Base-by-base conservation (phyloP, 495 filamentous ascomycete species). In the Penicillium longicatenatum region DNA sequence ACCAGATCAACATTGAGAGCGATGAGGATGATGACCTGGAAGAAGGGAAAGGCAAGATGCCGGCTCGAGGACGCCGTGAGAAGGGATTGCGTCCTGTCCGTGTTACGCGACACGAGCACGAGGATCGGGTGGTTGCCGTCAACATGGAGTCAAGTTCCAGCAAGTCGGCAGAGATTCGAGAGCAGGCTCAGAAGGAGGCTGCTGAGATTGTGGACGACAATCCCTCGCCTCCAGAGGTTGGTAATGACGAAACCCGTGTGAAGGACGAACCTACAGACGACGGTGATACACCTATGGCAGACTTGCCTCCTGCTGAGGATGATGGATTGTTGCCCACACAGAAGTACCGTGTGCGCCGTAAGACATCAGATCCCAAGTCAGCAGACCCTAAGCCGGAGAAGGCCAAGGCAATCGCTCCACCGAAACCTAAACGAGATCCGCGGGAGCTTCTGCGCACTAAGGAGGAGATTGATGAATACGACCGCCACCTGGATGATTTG, bases 141-240 rank as follows among this genome's bases (percentile, higher is more conserved):
- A 79, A 81, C 52, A 81, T 79, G 64, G 81, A 83, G 50, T 78
- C 79, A 4, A 82, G 75, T 62, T 70, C 75, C 19, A 65, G 65
- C n/a, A 74, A 72, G 37, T 71, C 79, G 3, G 76, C 77, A 7
- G 72, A 79, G 52, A 45, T 78, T 6, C 70, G 73, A 20, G 55
- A 70, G 24, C 63, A 76, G 62, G 74, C 72, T 20, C 68, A 74
- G 57, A 62, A 70, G 54, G 70, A 71, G 49, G 64, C 57, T 10
- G 62, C 67, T 14, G 69, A 75, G 51, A 65, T 68, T 59, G 66
- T 66, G 4, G 46, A 52, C 14, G 39, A 58, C 37, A 70, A 54
- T 58, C 72, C 54, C 53, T 46, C 67, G 30, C 61, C 70, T 57
- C 64, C 66, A 2, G 50, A 52, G 41, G 39, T 44, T 24, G 21